phyloP scores from a whole-genome alignment of 495 filamentous ascomycete species.

The Margaritispora aquatica region DNA sequence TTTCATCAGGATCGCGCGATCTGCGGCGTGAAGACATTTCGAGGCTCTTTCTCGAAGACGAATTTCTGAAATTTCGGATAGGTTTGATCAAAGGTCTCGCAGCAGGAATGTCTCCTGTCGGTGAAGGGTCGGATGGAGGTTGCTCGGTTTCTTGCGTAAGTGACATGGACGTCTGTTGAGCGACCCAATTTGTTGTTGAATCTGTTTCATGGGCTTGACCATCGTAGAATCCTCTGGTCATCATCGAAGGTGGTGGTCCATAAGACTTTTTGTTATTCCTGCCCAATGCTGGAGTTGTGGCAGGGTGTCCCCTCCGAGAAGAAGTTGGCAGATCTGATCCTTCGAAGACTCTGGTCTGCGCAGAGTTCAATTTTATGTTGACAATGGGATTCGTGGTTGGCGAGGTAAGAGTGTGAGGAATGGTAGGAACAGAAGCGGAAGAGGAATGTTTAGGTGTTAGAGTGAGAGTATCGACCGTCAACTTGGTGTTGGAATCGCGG shows the following conservation, averaged over 20 bases:
- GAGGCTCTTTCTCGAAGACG: constrained; percentile 42
- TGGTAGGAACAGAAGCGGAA: background rate
- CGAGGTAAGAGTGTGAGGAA: background rate
- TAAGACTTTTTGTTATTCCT: background rate
- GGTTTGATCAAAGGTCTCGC: constrained; percentile 32
- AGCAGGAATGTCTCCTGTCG: background rate
- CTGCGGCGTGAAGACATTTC: constrained; percentile 37
- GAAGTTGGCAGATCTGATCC: background rate
- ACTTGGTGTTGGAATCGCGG: too few relatives aligned
- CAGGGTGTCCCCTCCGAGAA: background rate
- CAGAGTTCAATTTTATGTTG: background rate
- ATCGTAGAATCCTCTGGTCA: constrained; percentile 26
- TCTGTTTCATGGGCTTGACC: background rate
- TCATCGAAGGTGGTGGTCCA: constrained; percentile 12
- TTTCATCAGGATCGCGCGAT: constrained; percentile 38
- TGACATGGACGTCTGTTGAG: constrained; percentile 15
- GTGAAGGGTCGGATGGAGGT: constrained; percentile 9
- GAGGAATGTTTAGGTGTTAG: background rate
- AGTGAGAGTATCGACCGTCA: background rate
- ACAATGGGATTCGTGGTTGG: background rate
- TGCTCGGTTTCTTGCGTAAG: constrained; percentile 1
- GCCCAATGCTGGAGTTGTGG: background rate
- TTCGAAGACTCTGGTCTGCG: background rate
- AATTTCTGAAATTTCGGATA: constrained; percentile 44
- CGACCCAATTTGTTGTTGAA: constrained; percentile 20